phyloP scores from a whole-genome alignment of 2,329 filamentous ascomycete genomes.

The Cladosporium sp. region DNA sequence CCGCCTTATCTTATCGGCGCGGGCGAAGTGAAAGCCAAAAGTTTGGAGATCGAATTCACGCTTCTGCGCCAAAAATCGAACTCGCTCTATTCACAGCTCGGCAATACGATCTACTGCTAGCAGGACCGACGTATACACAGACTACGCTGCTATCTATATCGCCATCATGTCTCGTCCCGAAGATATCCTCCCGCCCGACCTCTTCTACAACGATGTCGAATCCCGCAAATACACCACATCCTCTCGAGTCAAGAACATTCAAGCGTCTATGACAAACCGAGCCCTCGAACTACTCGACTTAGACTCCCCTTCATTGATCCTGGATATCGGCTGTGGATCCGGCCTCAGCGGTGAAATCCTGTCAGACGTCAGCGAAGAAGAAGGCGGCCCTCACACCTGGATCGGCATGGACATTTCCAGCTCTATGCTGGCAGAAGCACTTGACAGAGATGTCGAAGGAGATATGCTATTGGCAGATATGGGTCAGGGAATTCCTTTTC shows the following conservation, averaged over 20 bases:
- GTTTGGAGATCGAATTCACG: conserved; percentile 5
- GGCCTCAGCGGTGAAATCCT: conserved; percentile 93
- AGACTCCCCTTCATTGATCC: conserved; percentile 73
- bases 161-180: conserved; percentile 90
- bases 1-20: conserved; percentile 1
- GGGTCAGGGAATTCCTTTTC: conserved; percentile 90
- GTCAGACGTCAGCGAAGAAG: conserved; percentile 62
- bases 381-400: conserved; percentile 88
- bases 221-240: conserved; percentile 96
- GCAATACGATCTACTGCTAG: neutral
- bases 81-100: neutral
- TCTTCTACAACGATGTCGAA: conserved; percentile 95
- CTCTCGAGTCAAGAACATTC: conserved; percentile 91
- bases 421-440: conserved; percentile 93
- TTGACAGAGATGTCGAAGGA: conserved; percentile 87
- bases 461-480: conserved; percentile 94
- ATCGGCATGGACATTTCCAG: conserved; percentile 94
- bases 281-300: conserved; percentile 89
- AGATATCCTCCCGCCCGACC: conserved; percentile 88
- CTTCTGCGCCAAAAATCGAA: neutral
- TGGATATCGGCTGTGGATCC: conserved; percentile 95
- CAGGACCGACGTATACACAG: too few relatives aligned
- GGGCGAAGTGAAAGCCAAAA: neutral
- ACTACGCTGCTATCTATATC: neutral
- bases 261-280: conserved; percentile 88